Conservation (phyloP, 1,284 basidiomycete genomes). For the Ganoderma sp. region DNA sequence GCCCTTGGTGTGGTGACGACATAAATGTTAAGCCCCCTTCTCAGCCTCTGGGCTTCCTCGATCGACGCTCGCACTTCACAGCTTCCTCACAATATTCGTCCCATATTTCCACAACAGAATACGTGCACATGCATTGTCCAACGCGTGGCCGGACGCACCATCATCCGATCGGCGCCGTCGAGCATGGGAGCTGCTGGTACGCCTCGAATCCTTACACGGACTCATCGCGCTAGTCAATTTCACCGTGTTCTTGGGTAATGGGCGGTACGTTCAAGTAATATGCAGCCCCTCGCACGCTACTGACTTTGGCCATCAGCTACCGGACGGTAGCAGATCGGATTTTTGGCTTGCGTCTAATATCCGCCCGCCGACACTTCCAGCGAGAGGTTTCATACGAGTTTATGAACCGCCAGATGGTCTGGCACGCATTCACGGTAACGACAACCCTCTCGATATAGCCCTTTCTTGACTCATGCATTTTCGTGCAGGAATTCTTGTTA, state of each 20-base stretch:
- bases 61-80: constrained; percentile 69
- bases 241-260: constrained; percentile 84
- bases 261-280: constrained; percentile 59
- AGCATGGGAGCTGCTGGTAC: constrained; percentile 76
- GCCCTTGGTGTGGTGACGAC: background rate
- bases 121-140: constrained; percentile 77
- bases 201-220: constrained; percentile 70
- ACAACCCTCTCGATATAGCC: constrained; percentile 14
- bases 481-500: constrained; percentile 89
- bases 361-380: constrained; percentile 73
- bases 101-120: constrained; percentile 83
- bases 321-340: constrained; percentile 86
- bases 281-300: background rate
- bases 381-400: constrained; percentile 97
- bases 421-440: constrained; percentile 95
- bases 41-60: constrained; percentile 68
- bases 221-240: constrained; percentile 78
- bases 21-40: constrained; percentile 18
- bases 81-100: constrained; percentile 74
- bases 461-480: background rate
- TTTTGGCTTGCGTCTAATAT: constrained; percentile 79
- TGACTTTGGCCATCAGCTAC: constrained; percentile 58
- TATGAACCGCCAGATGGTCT: constrained; percentile 99
- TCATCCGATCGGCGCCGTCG: constrained; percentile 76
- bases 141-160: constrained; percentile 90